Evolutionary conservation across 176 grass and related monocot species (phyloP).

Genomic region (Aegilops tauschii): DNA sequence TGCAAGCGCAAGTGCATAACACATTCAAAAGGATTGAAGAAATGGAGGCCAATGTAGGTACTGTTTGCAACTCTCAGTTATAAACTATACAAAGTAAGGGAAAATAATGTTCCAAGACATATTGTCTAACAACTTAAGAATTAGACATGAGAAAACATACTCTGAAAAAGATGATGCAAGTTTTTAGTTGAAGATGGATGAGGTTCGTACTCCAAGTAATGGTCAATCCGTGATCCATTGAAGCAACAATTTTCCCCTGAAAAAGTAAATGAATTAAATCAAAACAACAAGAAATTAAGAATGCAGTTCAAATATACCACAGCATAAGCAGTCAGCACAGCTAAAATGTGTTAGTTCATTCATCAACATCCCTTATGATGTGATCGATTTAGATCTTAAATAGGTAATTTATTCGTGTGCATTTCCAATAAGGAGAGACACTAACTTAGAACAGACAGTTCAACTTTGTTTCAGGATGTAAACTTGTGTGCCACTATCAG

Average conservation of each 20-base stretch:
- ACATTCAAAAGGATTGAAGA: neutral
- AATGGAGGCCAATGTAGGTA: neutral
- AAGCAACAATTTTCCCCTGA: slow-evolving; percentile 95
- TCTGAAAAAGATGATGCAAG: slow-evolving; percentile 94
- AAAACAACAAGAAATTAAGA: neutral
- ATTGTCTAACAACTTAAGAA: neutral
- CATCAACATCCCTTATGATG: neutral
- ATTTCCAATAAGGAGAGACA: neutral
- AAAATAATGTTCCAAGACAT: neutral
- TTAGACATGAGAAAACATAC: slow-evolving; percentile 51
- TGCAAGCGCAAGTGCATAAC: neutral
- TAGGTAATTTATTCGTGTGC: neutral
- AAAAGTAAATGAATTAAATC: slow-evolving; percentile 22
- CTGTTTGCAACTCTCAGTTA: neutral
- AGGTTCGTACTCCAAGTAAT: slow-evolving; percentile 93
- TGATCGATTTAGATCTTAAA: slow-evolving; percentile 7
- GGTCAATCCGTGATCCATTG: slow-evolving; percentile 74
- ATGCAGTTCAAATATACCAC: neutral
- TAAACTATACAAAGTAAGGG: neutral
- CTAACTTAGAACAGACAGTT: neutral
- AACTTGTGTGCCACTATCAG: neutral
- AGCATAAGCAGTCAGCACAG: slow-evolving; percentile 7
- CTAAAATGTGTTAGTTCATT: neutral
- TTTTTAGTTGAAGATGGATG: slow-evolving; percentile 98
- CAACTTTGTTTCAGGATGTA: neutral